Evolutionary conservation across 2,329 filamentous ascomycete species (phyloP), one percentile per base, ranked within the genome.

Genomic region (Endoconidiophora laricicola): DNA sequence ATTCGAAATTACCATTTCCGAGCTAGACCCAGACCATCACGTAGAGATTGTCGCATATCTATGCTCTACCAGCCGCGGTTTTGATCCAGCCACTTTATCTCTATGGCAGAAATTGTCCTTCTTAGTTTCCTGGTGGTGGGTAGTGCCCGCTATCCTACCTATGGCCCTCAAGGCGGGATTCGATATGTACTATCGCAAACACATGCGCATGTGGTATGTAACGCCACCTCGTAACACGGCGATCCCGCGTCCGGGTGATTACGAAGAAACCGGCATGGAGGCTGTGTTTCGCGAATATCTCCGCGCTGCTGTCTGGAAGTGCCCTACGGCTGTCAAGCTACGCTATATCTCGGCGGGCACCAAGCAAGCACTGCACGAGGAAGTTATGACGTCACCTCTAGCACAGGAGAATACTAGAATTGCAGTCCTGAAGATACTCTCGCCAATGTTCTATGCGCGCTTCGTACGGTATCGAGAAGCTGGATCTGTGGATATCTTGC

Each of bases 101-200:
- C 84, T 2, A 67, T 80, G 20, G 74, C 62, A 69, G 4, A 74
- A 68, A 50, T 18, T 65, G 0, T 56, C 41, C 3, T 78, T 82
- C 54, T 55, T 81, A 3, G 52, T 60, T 2, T 58, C 60, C 1
- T 85, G 80, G 79, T 79, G 73, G 68, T 83, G 78, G 79, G 73
- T 82, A 7, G 78, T 77, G 2, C 69, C 84, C 24, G 65, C 73
- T 22, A 83, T 79, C 0, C 76, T 80, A 55, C 79, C 79, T 20
- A 36, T 20, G 7, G 12, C 23, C 4, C 18, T 16, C 16, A 45
- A 45, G n/a, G 43, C 33, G 10, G 43, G 24, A 2, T 36, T 26
- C 20, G 24, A 45, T 9, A 12, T 45, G 6, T 33, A 29, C 9
- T 45, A 45, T 18, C 6, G 23, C 6, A 45, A 33, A 20, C 43